Evolutionary conservation across 2,329 filamentous ascomycete species (phyloP).

Genomic region (Colletotrichum tabaci): DNA sequence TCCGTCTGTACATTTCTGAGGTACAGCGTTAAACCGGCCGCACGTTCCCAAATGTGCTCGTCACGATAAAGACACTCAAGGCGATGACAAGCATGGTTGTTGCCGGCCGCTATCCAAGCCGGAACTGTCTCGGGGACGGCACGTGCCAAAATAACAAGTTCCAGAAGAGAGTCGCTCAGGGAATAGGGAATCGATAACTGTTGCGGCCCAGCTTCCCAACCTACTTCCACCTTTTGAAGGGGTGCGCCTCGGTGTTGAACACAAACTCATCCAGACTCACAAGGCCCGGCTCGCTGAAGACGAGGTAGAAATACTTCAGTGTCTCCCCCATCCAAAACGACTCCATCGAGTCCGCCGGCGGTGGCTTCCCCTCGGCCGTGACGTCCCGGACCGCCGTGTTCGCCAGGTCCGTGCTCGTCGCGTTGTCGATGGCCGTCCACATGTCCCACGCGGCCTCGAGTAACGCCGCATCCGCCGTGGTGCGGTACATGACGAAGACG

Average conservation of each 20-base stretch:
- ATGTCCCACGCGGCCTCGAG: slow-evolving; percentile 74
- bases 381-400: slow-evolving; percentile 70
- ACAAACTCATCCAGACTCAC: slow-evolving; percentile 74
- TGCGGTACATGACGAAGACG: slow-evolving; percentile 76
- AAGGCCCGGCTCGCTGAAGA: slow-evolving; percentile 70
- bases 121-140: too few species aligned
- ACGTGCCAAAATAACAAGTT: too few species aligned
- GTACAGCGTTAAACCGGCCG: too few species aligned
- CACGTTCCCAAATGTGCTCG: too few species aligned
- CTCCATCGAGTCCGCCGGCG: slow-evolving; percentile 74
- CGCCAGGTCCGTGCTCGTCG: slow-evolving; percentile 65
- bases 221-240: slow-evolving; percentile 41
- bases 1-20: too few species aligned
- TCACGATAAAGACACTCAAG: too few species aligned
- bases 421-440: slow-evolving; percentile 68
- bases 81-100: too few species aligned
- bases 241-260: slow-evolving; percentile 57
- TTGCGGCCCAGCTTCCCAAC: not conserved
- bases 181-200: too few species aligned
- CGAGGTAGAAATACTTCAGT: slow-evolving; percentile 56
- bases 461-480: slow-evolving; percentile 69
- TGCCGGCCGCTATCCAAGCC: too few species aligned
- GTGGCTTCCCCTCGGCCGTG: slow-evolving; percentile 48
- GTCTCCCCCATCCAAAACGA: slow-evolving; percentile 48
- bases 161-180: too few species aligned